Conservation (phyloP, 768 basidiomycete genomes). For the Boletus tomentosulus region DNA sequence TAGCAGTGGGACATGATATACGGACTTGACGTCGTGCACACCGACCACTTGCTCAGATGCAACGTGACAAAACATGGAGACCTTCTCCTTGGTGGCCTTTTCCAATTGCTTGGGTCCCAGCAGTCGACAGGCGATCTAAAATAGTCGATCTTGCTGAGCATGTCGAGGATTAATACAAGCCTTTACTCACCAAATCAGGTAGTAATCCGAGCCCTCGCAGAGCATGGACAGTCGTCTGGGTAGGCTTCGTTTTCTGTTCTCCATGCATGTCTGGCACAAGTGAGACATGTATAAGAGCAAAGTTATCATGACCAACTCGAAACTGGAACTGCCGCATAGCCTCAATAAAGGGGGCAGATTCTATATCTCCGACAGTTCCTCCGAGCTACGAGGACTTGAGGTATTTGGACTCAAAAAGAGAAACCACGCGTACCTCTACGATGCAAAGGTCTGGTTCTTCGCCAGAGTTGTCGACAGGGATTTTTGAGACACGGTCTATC, state of each 20-base stretch:
- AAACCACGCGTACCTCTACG: constrained; percentile 67
- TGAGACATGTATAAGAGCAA: constrained; percentile 94
- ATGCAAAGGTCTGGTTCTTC: constrained; percentile 96
- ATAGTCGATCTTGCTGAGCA: not conserved
- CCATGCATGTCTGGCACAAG: constrained; percentile 99
- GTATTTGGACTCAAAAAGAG: not conserved
- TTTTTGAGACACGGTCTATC: constrained; percentile 92
- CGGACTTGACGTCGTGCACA: constrained; percentile 93
- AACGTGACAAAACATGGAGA: constrained; percentile 99
- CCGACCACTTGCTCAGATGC: constrained; percentile 85
- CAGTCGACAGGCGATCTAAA: constrained; percentile 88
- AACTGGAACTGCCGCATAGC: constrained; percentile 99
- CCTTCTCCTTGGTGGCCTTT: constrained; percentile 86
- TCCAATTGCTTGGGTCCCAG: constrained; percentile 78
- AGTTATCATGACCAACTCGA: constrained; percentile 93
- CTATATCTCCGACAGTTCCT: constrained; percentile 97
- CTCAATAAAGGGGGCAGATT: constrained; percentile 96
- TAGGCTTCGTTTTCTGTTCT: constrained; percentile 99
- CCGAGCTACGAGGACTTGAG: constrained; percentile 62
- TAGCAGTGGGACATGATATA: constrained; percentile 94
- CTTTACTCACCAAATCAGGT: constrained; percentile 75
- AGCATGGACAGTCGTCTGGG: constrained; percentile 94
- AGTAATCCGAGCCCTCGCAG: constrained; percentile 87
- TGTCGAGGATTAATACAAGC: not conserved
- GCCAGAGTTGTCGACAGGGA: constrained; percentile 92